Evolutionary conservation across 805 yeast genomes (phyloP).

Genomic region (Starmera pachycereana): DNA sequence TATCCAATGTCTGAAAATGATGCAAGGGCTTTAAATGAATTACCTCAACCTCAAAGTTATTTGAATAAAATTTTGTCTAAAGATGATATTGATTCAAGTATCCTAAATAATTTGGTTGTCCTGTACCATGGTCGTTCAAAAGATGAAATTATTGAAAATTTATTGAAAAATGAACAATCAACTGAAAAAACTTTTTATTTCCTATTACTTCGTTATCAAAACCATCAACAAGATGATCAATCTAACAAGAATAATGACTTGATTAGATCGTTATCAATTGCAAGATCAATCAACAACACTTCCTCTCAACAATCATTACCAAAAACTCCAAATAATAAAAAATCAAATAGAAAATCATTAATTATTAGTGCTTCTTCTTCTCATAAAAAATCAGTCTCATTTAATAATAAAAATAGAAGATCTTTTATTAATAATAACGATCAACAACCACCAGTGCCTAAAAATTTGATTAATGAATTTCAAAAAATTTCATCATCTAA

Average conservation of each 20-base stretch:
- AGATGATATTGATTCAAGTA: conserved; percentile 60
- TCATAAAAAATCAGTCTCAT: conserved; percentile 38
- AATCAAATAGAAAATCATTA: conserved; percentile 26
- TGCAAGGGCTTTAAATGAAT: conserved; percentile 17
- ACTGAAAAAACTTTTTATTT: conserved; percentile 78
- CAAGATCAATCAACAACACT: conserved; percentile 16
- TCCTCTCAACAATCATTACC: conserved; percentile 1
- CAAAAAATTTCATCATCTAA: conserved; percentile 2
- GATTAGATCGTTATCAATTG: conserved; percentile 20
- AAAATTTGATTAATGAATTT: conserved; percentile 4
- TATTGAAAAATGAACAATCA: conserved; percentile 46
- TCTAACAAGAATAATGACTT: conserved; percentile 7
- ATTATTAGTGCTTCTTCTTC: conserved; percentile 37
- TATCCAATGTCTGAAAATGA: conserved; percentile 29
- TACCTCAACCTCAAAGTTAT: conserved; percentile 21
- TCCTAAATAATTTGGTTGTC: conserved; percentile 63
- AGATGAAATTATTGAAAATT: conserved; percentile 41
- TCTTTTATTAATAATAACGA: conserved; percentile 13
- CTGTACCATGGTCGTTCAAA: conserved; percentile 72
- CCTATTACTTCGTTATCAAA: conserved; percentile 62
- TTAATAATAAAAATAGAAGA: conserved; percentile 23
- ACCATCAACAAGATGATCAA: conserved; percentile 37
- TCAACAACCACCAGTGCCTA: conserved; percentile 10
- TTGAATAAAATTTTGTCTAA: conserved; percentile 15
- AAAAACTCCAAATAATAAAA: conserved; percentile 19